These are phyloP conservation scores for Aspergillus arachidicola DNA, from an alignment of 2,329 filamentous ascomycete species.

Conservation along the genomic window DNA sequence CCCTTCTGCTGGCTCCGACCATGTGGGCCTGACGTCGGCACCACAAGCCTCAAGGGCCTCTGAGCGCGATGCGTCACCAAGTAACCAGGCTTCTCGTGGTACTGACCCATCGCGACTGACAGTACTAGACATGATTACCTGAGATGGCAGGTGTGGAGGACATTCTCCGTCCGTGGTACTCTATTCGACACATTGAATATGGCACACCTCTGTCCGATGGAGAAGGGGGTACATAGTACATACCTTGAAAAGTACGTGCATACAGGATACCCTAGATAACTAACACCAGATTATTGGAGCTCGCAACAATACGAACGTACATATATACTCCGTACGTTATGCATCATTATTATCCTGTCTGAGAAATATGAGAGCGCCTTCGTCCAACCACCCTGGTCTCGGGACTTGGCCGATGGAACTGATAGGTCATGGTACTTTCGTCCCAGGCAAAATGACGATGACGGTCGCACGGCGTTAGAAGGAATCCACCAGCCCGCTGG, in stretches of 20 bases:
- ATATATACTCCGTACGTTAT: constrained; percentile 1
- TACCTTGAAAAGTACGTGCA: neutral
- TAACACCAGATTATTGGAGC: constrained; percentile 6
- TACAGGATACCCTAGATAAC: neutral
- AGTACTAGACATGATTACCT: neutral
- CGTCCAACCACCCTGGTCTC: constrained; percentile 1
- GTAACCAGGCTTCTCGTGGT: neutral
- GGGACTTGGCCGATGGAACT: constrained; percentile 12
- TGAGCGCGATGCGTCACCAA: neutral
- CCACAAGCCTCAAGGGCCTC: neutral
- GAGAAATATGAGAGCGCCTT: neutral
- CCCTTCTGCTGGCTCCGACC: constrained; percentile 15
- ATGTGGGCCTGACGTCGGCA: constrained; percentile 33
- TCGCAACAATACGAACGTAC: neutral
- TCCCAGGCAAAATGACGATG: constrained; percentile 10
- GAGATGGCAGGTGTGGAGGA: neutral
- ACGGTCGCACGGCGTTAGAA: constrained; percentile 8
- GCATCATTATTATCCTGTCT: constrained; percentile 1
- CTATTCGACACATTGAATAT: neutral
- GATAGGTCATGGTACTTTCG: constrained; percentile 25
- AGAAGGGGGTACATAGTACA: neutral
- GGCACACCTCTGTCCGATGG: neutral
- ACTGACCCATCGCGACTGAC: neutral
- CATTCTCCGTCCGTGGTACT: neutral
- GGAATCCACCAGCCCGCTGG: constrained; percentile 17